These are phyloP conservation scores for Hypericum androsaemum DNA, from an alignment of 345 rosid genomes.

Conservation along the genomic window DNA sequence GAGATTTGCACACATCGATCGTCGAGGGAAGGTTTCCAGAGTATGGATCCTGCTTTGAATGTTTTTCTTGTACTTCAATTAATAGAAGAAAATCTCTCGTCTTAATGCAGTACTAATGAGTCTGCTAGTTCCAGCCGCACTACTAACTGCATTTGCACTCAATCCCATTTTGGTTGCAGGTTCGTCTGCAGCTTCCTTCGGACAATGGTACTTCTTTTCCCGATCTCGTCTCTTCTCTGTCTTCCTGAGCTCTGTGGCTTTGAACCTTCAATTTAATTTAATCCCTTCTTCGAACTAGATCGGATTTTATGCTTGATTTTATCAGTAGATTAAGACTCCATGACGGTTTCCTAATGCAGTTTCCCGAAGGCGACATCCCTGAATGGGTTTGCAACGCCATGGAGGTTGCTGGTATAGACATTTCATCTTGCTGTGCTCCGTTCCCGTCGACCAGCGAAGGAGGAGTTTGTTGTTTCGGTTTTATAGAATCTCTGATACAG, in stretches of 20 bases:
- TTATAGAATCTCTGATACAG: too few species aligned
- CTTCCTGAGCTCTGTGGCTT: neutral
- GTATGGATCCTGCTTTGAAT: conserved; percentile 29
- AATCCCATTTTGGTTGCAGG: conserved; percentile 26
- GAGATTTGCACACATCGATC: conserved; percentile 54
- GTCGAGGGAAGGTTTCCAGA: conserved; percentile 47
- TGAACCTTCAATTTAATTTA: neutral
- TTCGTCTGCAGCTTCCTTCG: conserved; percentile 57
- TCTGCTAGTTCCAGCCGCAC: neutral
- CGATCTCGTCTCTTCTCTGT: conserved; percentile 4
- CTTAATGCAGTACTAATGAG: neutral
- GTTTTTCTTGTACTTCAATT: neutral
- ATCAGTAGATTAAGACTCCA: too few species aligned
- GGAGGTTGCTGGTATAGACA: conserved; percentile 72
- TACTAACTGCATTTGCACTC: neutral
- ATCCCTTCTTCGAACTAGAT: neutral
- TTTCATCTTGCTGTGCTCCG: conserved; percentile 44
- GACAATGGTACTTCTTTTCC: conserved; percentile 47
- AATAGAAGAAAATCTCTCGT: neutral
- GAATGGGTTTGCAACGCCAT: conserved; percentile 80
- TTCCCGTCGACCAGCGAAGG: neutral
- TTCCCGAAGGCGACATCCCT: conserved; percentile 66
- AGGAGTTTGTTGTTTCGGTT: too few species aligned
- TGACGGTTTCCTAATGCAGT: conserved; percentile 31
- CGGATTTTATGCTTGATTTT: neutral